Conservation (phyloP, 2,329 filamentous ascomycete genomes). For the Fusarium continuum region DNA sequence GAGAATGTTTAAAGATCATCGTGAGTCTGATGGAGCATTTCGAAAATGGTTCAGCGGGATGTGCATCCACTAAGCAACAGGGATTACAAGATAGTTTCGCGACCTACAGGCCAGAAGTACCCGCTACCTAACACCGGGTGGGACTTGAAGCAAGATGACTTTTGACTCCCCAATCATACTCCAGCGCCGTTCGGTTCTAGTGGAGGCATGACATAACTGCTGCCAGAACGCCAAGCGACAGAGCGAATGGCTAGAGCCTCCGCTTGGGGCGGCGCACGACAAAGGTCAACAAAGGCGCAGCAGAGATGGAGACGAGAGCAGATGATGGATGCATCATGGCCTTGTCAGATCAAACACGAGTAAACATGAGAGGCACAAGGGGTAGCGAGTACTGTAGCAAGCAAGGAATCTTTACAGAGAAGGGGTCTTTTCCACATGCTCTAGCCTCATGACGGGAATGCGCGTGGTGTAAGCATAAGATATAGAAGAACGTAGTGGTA, state of each 20-base stretch:
- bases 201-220: constrained; percentile 46
- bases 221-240: constrained; percentile 19
- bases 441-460: constrained; percentile 35
- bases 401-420: constrained; percentile 4
- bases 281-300: constrained; percentile 35
- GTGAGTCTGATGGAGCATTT: constrained; percentile 33
- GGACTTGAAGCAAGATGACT: constrained; percentile 46
- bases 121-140: constrained; percentile 31
- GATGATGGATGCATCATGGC: constrained; percentile 35
- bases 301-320: constrained; percentile 29
- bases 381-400: not conserved
- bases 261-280: constrained; percentile 30
- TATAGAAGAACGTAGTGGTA: constrained; percentile 24
- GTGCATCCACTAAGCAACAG: constrained; percentile 27
- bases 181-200: constrained; percentile 21
- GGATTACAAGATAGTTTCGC: constrained; percentile 29
- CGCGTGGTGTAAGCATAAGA: constrained; percentile 32
- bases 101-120: constrained; percentile 26
- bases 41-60: constrained; percentile 39
- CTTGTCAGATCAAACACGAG: constrained; percentile 19
- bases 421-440: constrained; percentile 21
- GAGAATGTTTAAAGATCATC: constrained; percentile 39
- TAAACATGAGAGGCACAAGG: constrained; percentile 2
- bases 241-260: constrained; percentile 30
- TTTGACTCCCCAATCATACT: constrained; percentile 41